phyloP scores from a whole-genome alignment of 139 green algal species.

The Micractinium sp. region DNA sequence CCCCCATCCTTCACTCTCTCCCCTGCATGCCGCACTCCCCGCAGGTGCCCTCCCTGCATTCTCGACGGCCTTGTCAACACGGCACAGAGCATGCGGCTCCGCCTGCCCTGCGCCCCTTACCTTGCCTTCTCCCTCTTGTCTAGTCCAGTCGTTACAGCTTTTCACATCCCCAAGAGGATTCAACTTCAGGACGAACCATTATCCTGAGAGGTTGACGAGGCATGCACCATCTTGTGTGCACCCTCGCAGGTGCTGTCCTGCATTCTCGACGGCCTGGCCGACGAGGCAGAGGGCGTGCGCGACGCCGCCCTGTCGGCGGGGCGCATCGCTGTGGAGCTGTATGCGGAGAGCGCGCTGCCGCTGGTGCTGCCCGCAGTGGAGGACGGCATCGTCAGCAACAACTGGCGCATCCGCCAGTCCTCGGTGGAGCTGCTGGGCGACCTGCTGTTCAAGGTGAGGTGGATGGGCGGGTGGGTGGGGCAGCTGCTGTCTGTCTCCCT shows the following conservation, averaged over 20 bases:
- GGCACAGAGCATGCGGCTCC: no score
- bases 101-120: no score
- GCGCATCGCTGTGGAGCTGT: conserved; percentile 83
- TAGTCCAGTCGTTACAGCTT: no score
- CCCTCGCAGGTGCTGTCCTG: conserved; percentile 78
- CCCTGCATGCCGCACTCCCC: background rate
- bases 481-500: background rate
- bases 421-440: conserved; percentile 95
- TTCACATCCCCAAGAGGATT: no score
- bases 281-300: conserved; percentile 94
- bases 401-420: conserved; percentile 96
- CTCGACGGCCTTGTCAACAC: no score
- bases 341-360: conserved; percentile 70
- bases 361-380: conserved; percentile 95
- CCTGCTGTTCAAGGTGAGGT: conserved; percentile 93
- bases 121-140: no score
- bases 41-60: background rate
- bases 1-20: no score
- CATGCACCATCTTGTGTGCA: no score
- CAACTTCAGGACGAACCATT: no score
- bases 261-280: conserved; percentile 93
- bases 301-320: conserved; percentile 88
- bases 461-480: no score
- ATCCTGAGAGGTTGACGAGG: no score
- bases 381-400: conserved; percentile 82